Evolutionary conservation across 108 stramenopile species (phyloP), one percentile per base, ranked within the genome.

Genomic region (Discostella stelligeroides): DNA sequence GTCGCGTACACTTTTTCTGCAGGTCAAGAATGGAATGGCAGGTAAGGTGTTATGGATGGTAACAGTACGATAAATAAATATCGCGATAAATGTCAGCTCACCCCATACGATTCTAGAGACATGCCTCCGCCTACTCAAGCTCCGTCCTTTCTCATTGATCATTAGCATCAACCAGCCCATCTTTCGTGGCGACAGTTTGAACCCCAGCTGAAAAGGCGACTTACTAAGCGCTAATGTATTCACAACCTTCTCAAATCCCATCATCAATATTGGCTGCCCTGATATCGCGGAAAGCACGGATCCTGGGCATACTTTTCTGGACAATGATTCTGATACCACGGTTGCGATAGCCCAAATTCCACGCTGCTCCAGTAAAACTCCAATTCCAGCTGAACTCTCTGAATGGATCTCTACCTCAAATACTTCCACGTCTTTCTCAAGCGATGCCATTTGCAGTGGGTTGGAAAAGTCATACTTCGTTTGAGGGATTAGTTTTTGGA

Each of bases 151-250:
- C 12, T 51, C 57, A 41, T 41, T 60, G 7, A 66, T 58, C 37
- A 73, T 59, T 37, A 73, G 46, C 5, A 17, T 60, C 40, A 75
- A 21, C 73, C 73, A 75, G 15, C 73, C 73, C 73, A 75, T 75
- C 55, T 67, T 75, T 43, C 65, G 47, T 41, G 73, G 73, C 2
- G 73, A 75, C 8, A 67, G 41, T 40, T 24, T 41, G 39, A 75
- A 75, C 5, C 18, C 34, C 46, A 75, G 49, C n/a, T 13, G 73
- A 47, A 75, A 60, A 14, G 73, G 73, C 7, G 73, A 46, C 15
- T 55, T 53, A 65, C 73, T 67, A 24, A 53, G 4, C 1, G 73
- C 60, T 6, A 75, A 43, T 34, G 60, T 46, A 8, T 41, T 30
- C 13, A 67, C 50, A 15, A 67, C 60, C 38, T 34, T 23, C 1